phyloP scores from a whole-genome alignment of 495 filamentous ascomycete species.

The Talaromyces wortmannii region DNA sequence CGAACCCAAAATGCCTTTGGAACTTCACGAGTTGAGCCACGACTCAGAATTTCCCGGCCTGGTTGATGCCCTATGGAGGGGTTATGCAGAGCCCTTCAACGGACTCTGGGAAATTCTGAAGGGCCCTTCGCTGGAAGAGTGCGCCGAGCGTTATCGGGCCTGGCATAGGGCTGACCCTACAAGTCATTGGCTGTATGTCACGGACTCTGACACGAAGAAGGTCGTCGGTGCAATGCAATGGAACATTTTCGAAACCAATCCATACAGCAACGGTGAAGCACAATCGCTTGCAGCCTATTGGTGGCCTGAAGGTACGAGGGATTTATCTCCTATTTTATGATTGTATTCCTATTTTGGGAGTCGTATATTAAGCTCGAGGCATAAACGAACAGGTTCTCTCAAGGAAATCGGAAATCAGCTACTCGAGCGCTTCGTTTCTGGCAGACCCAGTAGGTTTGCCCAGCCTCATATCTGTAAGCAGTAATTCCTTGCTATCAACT shows the following conservation, averaged over 20 bases:
- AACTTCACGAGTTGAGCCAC: neutral
- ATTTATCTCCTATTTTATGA: neutral
- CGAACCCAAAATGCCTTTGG: neutral
- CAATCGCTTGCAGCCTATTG: conserved; percentile 15
- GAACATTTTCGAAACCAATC: conserved; percentile 24
- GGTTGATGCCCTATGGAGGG: neutral
- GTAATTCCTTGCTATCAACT: neutral
- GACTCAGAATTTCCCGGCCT: neutral
- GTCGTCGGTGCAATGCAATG: conserved; percentile 23
- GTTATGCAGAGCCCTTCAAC: neutral
- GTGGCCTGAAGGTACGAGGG: conserved; percentile 20
- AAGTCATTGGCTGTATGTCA: conserved; percentile 19
- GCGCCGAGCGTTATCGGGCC: conserved; percentile 12
- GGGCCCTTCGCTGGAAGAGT: conserved; percentile 9
- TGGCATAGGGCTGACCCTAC: conserved; percentile 16
- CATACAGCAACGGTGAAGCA: conserved; percentile 9
- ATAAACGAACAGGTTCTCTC: neutral
- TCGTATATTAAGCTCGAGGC: no score
- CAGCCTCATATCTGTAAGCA: conserved; percentile 21
- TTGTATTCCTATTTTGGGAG: no score
- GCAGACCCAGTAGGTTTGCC: conserved; percentile 13
- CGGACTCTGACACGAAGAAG: conserved; percentile 21
- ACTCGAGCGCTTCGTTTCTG: conserved; percentile 12
- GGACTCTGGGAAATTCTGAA: neutral
- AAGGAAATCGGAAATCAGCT: conserved; percentile 16